These are phyloP conservation scores for Euphorbia pulcherrima DNA, from an alignment of 345 rosid genomes.

Conservation along the genomic window DNA sequence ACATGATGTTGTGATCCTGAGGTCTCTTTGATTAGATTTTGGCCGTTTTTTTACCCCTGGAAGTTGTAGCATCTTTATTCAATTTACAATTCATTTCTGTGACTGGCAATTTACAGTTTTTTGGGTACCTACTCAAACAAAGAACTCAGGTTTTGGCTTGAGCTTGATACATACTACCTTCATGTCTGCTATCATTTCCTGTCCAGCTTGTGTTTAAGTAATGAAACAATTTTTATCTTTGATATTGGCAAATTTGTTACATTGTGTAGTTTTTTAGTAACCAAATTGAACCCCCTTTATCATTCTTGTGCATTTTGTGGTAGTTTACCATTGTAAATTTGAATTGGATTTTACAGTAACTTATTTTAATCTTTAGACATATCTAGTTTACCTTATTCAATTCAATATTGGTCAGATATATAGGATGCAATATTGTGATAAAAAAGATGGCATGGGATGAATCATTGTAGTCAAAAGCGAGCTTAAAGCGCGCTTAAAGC, in stretches of 20 bases:
- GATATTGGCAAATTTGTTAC: background rate
- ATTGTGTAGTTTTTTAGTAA: background rate
- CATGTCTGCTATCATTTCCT: background rate
- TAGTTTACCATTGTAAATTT: background rate
- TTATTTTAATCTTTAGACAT: background rate
- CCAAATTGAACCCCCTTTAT: background rate
- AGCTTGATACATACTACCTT: background rate
- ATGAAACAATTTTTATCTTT: background rate
- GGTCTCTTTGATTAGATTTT: background rate
- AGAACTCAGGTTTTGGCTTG: background rate
- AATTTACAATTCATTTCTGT: background rate
- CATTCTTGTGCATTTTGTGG: background rate
- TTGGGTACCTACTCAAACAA: background rate
- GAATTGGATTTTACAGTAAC: background rate
- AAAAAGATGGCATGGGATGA: background rate
- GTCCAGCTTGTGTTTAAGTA: background rate
- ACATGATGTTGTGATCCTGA: background rate
- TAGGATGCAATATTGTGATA: background rate
- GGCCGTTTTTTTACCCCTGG: background rate
- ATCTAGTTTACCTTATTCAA: background rate
- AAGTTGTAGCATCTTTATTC: background rate
- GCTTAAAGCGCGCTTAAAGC: no score
- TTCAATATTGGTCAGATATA: background rate
- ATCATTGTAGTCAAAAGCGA: no score
- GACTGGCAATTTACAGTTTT: background rate